Conservation (phyloP, 179 eudicot genomes). For the Silene noctiflora region DNA sequence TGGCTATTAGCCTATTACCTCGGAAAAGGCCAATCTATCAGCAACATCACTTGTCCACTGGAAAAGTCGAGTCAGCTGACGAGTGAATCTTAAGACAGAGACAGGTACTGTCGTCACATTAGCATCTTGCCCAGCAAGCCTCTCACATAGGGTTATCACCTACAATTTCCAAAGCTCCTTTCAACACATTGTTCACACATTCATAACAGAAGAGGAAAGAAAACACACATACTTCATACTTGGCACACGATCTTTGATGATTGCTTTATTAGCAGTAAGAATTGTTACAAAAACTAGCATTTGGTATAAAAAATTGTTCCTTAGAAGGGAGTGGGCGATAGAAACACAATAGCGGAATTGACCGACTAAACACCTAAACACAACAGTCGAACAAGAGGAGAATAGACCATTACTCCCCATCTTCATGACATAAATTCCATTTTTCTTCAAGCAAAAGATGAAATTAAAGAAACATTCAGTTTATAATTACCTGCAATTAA, state of each 20-base stretch:
- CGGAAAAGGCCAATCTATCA: constrained; percentile 96
- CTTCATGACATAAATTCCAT: background rate
- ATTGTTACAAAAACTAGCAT: background rate
- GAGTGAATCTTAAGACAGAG: constrained; percentile 81
- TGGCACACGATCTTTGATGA: background rate
- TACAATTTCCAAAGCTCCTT: constrained; percentile 25
- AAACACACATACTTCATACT: background rate
- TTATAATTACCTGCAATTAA: background rate
- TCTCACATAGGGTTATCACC: constrained; percentile 97
- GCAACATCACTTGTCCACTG: constrained; percentile 99
- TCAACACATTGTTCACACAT: background rate
- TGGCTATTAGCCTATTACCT: constrained; percentile 48
- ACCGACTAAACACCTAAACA: background rate
- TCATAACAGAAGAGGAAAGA: background rate
- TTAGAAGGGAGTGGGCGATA: background rate
- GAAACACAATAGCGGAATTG: background rate
- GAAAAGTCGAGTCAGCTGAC: constrained; percentile 83
- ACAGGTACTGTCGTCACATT: constrained; percentile 99
- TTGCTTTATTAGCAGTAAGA: background rate
- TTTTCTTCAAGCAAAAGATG: background rate
- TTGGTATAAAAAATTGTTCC: background rate
- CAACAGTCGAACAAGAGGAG: too few relatives aligned
- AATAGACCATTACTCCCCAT: too few relatives aligned
- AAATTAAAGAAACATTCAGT: background rate
- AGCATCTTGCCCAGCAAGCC: constrained; percentile 99